Percentiles rank a stretch among this genome's conserved stretches.
These are phyloP conservation scores for Mycena sanguinolenta DNA, from an alignment of 768 basidiomycete genomes.

Conservation along the genomic window DNA sequence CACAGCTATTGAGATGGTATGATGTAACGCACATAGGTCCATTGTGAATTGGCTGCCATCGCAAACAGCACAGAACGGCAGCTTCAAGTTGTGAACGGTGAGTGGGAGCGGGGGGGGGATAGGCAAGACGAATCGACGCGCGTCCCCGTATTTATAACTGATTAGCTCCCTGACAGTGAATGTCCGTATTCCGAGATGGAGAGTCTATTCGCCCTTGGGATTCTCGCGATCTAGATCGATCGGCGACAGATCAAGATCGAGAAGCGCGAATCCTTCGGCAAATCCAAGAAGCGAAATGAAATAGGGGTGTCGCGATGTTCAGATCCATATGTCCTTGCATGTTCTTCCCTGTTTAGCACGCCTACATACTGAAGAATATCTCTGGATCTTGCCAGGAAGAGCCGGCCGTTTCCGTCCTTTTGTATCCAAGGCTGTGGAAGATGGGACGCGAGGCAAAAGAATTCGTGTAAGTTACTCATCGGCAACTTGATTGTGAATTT, in stretches of 20 bases:
- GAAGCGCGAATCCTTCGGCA: neutral
- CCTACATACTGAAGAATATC: neutral
- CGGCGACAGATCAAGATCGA: neutral
- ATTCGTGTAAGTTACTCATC: neutral
- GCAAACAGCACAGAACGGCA: too few relatives aligned
- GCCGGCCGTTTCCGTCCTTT: neutral
- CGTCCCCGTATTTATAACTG: neutral
- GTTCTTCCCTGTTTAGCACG: slow-evolving; percentile 28
- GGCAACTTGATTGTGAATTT: neutral
- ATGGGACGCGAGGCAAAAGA: too few relatives aligned
- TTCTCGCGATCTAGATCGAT: neutral
- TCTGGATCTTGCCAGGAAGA: neutral
- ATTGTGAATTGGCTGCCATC: neutral
- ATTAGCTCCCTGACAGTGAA: neutral
- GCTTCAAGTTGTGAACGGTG: neutral
- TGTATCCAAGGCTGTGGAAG: neutral
- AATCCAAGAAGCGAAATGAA: neutral
- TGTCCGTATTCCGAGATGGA: neutral
- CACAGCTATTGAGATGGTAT: neutral
- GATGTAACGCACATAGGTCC: neutral
- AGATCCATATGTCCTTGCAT: too few relatives aligned
- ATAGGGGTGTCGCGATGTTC: neutral
- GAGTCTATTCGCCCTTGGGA: neutral
- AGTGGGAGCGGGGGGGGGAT: neutral
- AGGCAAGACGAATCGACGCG: neutral